Evolutionary conservation across 192 early-diverging fungal genomes (phyloP).

Genomic region (Entomortierella lignicola): DNA sequence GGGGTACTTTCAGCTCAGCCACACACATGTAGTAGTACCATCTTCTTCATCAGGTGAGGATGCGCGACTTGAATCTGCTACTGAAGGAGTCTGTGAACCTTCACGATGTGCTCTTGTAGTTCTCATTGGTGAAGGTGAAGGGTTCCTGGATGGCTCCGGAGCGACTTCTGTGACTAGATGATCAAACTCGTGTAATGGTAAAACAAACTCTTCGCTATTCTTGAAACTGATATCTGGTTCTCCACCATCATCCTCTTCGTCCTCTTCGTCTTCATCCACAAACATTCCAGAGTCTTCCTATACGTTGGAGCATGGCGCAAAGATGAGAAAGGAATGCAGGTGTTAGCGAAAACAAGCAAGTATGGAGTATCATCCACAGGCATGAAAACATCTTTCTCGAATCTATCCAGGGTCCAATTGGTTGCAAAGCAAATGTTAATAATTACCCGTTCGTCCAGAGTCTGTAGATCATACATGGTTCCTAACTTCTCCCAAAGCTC

Average conservation of each 20-base stretch:
- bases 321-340: background rate
- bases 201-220: conserved; percentile 58
- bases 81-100: conserved; percentile 58
- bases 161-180: conserved; percentile 59
- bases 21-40: conserved; percentile 19
- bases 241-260: conserved; percentile 33
- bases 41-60: conserved; percentile 66
- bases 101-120: conserved; percentile 54
- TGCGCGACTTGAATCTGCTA: conserved; percentile 56
- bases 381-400: too few species aligned
- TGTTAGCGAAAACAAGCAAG: too few species aligned
- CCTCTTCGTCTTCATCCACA: conserved; percentile 23
- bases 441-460: conserved; percentile 63
- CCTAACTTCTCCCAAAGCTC: conserved; percentile 61
- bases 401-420: too few species aligned
- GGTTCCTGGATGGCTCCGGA: conserved; percentile 46
- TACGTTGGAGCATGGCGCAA: background rate
- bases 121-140: conserved; percentile 50
- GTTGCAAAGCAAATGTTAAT: too few species aligned
- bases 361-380: too few species aligned
- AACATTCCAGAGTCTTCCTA: conserved; percentile 51
- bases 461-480: conserved; percentile 58
- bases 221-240: conserved; percentile 49
- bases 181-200: conserved; percentile 61
- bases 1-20: too few species aligned